Base-by-base conservation (phyloP, 2,329 filamentous ascomycete species). In the Ophiostoma quercus region DNA sequence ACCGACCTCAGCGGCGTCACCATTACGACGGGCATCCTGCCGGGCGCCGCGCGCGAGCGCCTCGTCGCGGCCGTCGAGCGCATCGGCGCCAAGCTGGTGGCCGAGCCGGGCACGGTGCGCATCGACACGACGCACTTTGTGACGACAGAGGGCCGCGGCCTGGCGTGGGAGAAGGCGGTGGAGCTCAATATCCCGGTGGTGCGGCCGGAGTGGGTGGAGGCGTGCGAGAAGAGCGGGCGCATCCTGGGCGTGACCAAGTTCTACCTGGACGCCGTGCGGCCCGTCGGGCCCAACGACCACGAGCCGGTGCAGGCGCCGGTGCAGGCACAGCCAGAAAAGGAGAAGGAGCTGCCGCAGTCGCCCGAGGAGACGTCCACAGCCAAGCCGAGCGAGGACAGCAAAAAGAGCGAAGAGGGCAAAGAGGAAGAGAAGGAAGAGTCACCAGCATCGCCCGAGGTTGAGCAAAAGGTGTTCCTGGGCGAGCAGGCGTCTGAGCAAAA, bases 111-210 rank as follows among this genome's bases (percentile, higher is more conserved):
- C 75, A 25, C 87, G 14, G 93, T 98, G 68, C 87, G 94, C 76
- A 98, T 99, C 77, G 95, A 99, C 78, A 99, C 95, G 0, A 99
- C 95, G 19, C 95, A 99, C 80, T 99, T 99, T 78, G 92, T 99
- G 71, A 98, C 94, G 73, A 96, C 92, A 11, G 95, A 99, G 79
- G 94, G 94, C 39, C 84, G 94, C 70, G 95, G 95, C 41, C 85
- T 91, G 67, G 86, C 90, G 14, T 99, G 95, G 95, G 95, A 99
- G 81, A 96, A 95, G 83, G 95, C 95, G 0, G 90, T 94, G 39
- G 94, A 98, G 82, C 96, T 94, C 87, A 99, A 98, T 79, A 96
- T 99, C 69, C 95, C 95, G 8, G 92, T 99, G 12, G 95, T 99
- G 29, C 87, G 95, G 54, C 95, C 95, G 25, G 95, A 99, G 79